Percentiles rank a stretch among this genome's conserved stretches.
phyloP scores from a whole-genome alignment of 371 early-diverging fungal species.

The Mucor lusitanicus region DNA sequence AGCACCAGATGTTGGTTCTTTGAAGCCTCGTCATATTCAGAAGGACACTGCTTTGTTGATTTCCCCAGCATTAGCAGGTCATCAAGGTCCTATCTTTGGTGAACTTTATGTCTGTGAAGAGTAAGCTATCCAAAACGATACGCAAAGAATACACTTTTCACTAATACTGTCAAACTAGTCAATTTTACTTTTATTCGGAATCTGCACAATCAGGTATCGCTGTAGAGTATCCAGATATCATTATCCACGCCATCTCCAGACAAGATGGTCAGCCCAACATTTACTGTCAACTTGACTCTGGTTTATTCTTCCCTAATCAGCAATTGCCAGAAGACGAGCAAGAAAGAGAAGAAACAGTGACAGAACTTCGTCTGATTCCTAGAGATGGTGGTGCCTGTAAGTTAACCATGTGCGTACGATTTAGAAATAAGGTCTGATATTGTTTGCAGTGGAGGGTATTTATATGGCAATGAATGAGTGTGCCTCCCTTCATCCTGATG shows the following conservation, averaged over 20 bases:
- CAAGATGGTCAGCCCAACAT: conserved; percentile 64
- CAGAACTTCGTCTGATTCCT: conserved; percentile 72
- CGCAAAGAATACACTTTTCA: background rate
- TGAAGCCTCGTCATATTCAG: conserved; percentile 38
- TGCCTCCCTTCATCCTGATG: conserved; percentile 76
- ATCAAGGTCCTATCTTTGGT: conserved; percentile 31
- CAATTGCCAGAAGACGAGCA: conserved; percentile 53
- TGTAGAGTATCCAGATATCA: conserved; percentile 74
- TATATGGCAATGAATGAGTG: conserved; percentile 77
- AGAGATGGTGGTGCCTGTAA: conserved; percentile 62
- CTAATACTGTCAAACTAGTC: conserved; percentile 17
- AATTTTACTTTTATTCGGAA: conserved; percentile 58
- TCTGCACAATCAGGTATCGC: conserved; percentile 52
- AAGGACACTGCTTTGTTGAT: conserved; percentile 33
- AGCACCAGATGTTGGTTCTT: conserved; percentile 34
- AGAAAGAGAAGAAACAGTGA: conserved; percentile 56
- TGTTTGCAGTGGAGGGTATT: conserved; percentile 66
- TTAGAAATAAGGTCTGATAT: background rate
- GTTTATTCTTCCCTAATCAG: conserved; percentile 43
- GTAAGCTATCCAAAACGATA: conserved; percentile 19
- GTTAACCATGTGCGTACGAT: conserved; percentile 9
- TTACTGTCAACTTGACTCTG: conserved; percentile 75
- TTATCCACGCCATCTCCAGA: conserved; percentile 82
- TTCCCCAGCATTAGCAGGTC: conserved; percentile 43
- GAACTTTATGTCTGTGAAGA: conserved; percentile 45